These are phyloP conservation scores for Russula compacta DNA, from an alignment of 768 basidiomycete species.

Conservation along the genomic window DNA sequence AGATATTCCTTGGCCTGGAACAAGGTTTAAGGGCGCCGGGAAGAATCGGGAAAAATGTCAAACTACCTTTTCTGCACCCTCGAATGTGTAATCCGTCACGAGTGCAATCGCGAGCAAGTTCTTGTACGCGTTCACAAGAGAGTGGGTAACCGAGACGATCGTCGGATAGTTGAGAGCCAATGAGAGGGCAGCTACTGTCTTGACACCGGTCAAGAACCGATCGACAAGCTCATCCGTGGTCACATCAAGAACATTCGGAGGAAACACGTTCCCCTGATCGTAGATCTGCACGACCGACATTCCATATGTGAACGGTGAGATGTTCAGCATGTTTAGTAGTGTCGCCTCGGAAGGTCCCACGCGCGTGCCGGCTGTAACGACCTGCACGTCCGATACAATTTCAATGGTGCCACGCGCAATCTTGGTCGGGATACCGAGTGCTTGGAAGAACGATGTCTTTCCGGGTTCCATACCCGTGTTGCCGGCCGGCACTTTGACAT, in stretches of 20 bases:
- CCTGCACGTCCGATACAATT: constrained; percentile 95
- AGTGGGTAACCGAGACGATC: constrained; percentile 86
- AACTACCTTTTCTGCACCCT: constrained; percentile 84
- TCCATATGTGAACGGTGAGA: constrained; percentile 99
- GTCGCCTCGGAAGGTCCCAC: constrained; percentile 97
- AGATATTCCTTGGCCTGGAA: constrained; percentile 87
- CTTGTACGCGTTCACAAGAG: constrained; percentile 98
- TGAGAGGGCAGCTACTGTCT: constrained; percentile 92
- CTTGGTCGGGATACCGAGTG: constrained; percentile 98
- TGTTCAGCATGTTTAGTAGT: constrained; percentile 98
- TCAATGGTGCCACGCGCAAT: constrained; percentile 99
- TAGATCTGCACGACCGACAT: constrained; percentile 98
- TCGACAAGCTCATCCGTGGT: constrained; percentile 86
- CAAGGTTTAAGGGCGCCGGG: constrained; percentile 27
- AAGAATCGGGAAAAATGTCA: constrained; percentile 3
- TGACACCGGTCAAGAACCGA: constrained; percentile 88
- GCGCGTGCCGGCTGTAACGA: constrained; percentile 85
- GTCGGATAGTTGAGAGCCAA: constrained; percentile 96
- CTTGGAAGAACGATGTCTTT: constrained; percentile 99
- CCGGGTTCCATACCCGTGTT: constrained; percentile 99
- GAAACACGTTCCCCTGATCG: constrained; percentile 88
- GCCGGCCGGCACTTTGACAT: constrained; percentile 86
- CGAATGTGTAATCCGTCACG: constrained; percentile 90
- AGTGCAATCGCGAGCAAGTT: constrained; percentile 87
- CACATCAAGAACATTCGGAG: constrained; percentile 84